Percentiles rank a stretch among this genome's conserved stretches.
These are phyloP conservation scores for Cladophialophora immunda DNA, from an alignment of 2,329 filamentous ascomycete species.

Conservation along the genomic window DNA sequence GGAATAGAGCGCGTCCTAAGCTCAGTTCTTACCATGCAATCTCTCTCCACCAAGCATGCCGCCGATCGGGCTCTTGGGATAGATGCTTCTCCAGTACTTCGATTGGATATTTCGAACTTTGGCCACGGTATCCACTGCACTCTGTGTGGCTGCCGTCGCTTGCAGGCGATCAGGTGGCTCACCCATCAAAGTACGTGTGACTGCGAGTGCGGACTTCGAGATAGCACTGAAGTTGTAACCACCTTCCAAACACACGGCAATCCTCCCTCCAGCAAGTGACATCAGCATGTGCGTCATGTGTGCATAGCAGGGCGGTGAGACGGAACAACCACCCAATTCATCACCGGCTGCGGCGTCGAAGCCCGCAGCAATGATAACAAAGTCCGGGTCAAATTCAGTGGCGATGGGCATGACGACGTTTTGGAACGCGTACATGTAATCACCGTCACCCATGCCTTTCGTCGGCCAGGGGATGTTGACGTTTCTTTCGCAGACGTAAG, in stretches of 20 bases:
- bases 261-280: slow-evolving; percentile 87
- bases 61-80: slow-evolving; percentile 68
- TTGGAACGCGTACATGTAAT: slow-evolving; percentile 95
- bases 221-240: slow-evolving; percentile 96
- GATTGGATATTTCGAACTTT: slow-evolving; percentile 68
- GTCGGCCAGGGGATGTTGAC: slow-evolving; percentile 75
- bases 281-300: slow-evolving; percentile 99
- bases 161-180: slow-evolving; percentile 77
- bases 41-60: slow-evolving; percentile 65
- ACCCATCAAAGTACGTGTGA: slow-evolving; percentile 92
- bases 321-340: slow-evolving; percentile 89
- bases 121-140: slow-evolving; percentile 65
- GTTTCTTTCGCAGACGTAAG: slow-evolving; percentile 56
- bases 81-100: slow-evolving; percentile 86
- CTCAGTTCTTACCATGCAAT: slow-evolving; percentile 64
- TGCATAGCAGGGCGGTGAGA: slow-evolving; percentile 88
- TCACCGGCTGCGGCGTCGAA: slow-evolving; percentile 97
- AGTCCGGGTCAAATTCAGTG: slow-evolving; percentile 88
- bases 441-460: slow-evolving; percentile 88
- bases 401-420: slow-evolving; percentile 96
- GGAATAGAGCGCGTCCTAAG: not conserved
- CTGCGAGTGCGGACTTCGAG: slow-evolving; percentile 88
- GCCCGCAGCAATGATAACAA: slow-evolving; percentile 93
- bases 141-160: slow-evolving; percentile 56
- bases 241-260: slow-evolving; percentile 92